Percentiles rank a stretch among this genome's conserved stretches.
phyloP scores from a whole-genome alignment of 805 yeast genomes.

The Metschnikowia anglica region DNA sequence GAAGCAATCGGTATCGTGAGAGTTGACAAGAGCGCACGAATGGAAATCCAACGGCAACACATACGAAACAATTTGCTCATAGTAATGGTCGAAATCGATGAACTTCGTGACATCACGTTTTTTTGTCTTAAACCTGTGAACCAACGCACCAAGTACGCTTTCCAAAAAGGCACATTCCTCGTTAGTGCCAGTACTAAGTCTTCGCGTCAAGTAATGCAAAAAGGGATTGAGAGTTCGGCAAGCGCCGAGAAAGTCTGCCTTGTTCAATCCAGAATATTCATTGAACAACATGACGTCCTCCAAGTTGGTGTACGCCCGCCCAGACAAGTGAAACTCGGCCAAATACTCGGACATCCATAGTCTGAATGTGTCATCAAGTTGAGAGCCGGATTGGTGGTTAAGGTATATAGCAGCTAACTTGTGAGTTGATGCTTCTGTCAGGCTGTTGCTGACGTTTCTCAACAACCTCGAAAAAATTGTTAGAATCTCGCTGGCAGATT shows the following conservation, averaged over 20 bases:
- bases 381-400: neutral
- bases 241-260: neutral
- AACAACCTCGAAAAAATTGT: slow-evolving; percentile 3
- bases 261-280: slow-evolving; percentile 4
- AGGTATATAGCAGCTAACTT: slow-evolving; percentile 5
- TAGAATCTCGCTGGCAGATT: neutral
- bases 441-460: neutral
- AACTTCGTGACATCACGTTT: slow-evolving; percentile 20
- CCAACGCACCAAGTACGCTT: slow-evolving; percentile 39
- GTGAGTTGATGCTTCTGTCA: neutral
- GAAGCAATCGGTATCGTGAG: slow-evolving; percentile 20
- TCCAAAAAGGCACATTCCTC: slow-evolving; percentile 29
- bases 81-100: slow-evolving; percentile 23
- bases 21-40: slow-evolving; percentile 32
- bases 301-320: slow-evolving; percentile 3
- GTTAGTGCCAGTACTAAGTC: slow-evolving; percentile 12
- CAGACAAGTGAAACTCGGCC: slow-evolving; percentile 16
- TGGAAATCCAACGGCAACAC: slow-evolving; percentile 32
- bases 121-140: slow-evolving; percentile 26
- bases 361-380: neutral
- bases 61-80: slow-evolving; percentile 17
- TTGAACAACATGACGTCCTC: neutral
- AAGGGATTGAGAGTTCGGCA: slow-evolving; percentile 10
- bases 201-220: slow-evolving; percentile 19
- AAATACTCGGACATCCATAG: slow-evolving; percentile 18